These are phyloP conservation scores for Xerocomus brunneocitrinus DNA, from an alignment of 768 basidiomycete species.

Conservation along the genomic window DNA sequence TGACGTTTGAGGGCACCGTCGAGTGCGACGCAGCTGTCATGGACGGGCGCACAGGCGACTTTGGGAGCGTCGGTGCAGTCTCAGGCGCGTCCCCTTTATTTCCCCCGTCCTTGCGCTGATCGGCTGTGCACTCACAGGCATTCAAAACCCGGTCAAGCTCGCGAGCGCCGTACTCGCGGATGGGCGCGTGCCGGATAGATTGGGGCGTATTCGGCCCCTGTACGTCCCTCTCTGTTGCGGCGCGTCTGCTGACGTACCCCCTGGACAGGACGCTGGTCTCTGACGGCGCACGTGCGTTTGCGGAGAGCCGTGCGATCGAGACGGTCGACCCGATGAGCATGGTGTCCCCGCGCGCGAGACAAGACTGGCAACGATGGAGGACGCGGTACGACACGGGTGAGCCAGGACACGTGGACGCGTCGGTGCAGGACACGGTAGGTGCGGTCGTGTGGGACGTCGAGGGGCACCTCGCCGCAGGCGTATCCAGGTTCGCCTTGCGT, in stretches of 20 bases:
- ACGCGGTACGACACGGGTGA: constrained; percentile 28
- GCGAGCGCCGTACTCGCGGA: constrained; percentile 57
- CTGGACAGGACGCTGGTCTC: constrained; percentile 52
- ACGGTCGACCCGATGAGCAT: constrained; percentile 43
- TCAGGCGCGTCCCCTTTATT: constrained; percentile 41
- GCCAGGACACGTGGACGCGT: constrained; percentile 19
- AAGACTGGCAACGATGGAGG: constrained; percentile 63
- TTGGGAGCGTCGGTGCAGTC: constrained; percentile 72
- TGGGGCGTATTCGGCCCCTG: constrained; percentile 72
- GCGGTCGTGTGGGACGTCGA: constrained; percentile 54
- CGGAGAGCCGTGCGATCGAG: constrained; percentile 27
- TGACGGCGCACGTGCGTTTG: constrained; percentile 58
- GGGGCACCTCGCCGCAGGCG: constrained; percentile 59
- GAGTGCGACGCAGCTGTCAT: constrained; percentile 83
- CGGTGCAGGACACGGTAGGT: constrained; percentile 75
- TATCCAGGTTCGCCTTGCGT: constrained; percentile 52
- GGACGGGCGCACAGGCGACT: constrained; percentile 44
- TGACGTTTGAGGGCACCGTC: constrained; percentile 67
- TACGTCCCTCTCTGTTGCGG: constrained; percentile 29
- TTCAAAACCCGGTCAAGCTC: constrained; percentile 64
- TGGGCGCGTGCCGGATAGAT: constrained; percentile 40
- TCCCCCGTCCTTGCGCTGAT: background rate
- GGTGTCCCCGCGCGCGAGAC: constrained; percentile 43
- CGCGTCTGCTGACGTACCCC: background rate
- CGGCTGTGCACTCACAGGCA: constrained; percentile 35